Base-by-base conservation (phyloP, 306 rosid genomes). In the Calophaca sinica region DNA sequence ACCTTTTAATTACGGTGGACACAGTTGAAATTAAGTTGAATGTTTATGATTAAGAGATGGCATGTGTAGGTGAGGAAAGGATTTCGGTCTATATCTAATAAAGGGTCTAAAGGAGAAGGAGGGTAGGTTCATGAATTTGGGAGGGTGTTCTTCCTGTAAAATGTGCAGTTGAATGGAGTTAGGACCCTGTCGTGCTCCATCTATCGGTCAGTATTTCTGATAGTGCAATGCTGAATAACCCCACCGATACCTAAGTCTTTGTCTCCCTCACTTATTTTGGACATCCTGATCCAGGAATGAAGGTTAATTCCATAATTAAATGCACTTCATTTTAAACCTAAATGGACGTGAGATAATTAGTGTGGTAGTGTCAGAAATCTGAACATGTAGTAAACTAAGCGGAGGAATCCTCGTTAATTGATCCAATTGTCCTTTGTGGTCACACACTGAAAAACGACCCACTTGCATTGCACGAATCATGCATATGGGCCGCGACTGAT, bases 161-260 rank as follows among this genome's bases (percentile, higher is more conserved):
- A 1, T 6, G 28, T 20, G 49, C 39, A 65, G 29, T 26, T 31
- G 5, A 60, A 53, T 4, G 13, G 38, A 63, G 38, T 77, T 77
- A 60, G 82, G 86, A 77, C 4, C 31, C n/a, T 82, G 67, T 72
- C 82, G 36, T 14, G 61, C 8, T 81, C 49, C 51, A 68, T 11
- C 14, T 15, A 35, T 31, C 0, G 28, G 38, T 7, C 9, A 51
- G 53, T n/a, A 41, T 9, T 26, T 28, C 12, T 63, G 35, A 39
- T 46, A 62, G 54, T 62, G 45, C 35, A 35, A 38, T 46, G 6
- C 62, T 33, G 42, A 6, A 38, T 57, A 41, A 32, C 76, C 84
- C 78, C 77, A 53, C 78, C 10, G 26, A 35, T n/a, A 67, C 86
- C 88, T 58, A 84, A 84, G 86, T 79, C 77, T 84, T 70, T 86